Percentiles rank a stretch among this genome's conserved stretches.
These are phyloP conservation scores for Trichoderma virens DNA, from an alignment of 495 filamentous ascomycete genomes.

Conservation along the genomic window DNA sequence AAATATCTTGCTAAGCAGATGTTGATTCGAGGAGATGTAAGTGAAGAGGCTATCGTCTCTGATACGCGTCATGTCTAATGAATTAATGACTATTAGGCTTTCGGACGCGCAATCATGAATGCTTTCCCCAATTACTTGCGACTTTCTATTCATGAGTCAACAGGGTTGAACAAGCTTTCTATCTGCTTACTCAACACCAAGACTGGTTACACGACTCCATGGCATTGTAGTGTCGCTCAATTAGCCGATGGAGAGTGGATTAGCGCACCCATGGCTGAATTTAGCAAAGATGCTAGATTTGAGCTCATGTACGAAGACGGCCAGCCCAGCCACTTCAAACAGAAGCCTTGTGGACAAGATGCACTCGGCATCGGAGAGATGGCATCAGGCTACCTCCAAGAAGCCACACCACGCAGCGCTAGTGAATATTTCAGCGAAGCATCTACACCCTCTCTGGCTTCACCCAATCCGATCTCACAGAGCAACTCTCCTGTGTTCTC, in stretches of 20 bases:
- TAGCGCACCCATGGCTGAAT: slow-evolving; percentile 15
- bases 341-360: background rate
- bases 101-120: slow-evolving; percentile 39
- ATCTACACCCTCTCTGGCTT: no score
- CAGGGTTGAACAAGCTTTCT: slow-evolving; percentile 45
- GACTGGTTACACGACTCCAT: slow-evolving; percentile 31
- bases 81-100: slow-evolving; percentile 27
- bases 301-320: background rate
- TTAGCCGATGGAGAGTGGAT: slow-evolving; percentile 22
- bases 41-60: slow-evolving; percentile 10
- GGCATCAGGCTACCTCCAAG: background rate
- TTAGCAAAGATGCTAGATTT: background rate
- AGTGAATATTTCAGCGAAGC: background rate
- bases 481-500: background rate
- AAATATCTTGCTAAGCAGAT: slow-evolving; percentile 22
- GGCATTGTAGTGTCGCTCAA: slow-evolving; percentile 21
- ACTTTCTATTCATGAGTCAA: slow-evolving; percentile 52
- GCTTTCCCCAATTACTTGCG: slow-evolving; percentile 42
- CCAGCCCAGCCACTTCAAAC: background rate
- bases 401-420: background rate
- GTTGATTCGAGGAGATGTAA: slow-evolving; percentile 46
- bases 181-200: slow-evolving; percentile 35
- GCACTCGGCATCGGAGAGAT: background rate
- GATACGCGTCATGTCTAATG: background rate
- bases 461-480: no score